phyloP scores from a whole-genome alignment of 2,329 filamentous ascomycete genomes.

The Cryphonectria carpinicola region DNA sequence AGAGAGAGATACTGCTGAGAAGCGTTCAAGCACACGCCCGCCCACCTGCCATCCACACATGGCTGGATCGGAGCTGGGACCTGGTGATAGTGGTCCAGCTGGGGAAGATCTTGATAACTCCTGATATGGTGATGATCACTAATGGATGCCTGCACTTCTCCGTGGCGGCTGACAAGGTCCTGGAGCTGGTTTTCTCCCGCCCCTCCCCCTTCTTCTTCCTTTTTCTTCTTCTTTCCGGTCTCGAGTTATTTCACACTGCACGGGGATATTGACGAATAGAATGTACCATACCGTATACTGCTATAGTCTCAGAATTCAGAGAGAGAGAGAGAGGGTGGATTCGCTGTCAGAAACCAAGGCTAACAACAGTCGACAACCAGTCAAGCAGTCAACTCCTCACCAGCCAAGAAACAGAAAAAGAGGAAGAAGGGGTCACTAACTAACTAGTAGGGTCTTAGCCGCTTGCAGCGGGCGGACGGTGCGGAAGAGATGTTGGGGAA shows the following conservation, averaged over 20 bases:
- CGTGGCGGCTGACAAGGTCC: not conserved
- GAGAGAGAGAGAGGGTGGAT: not conserved
- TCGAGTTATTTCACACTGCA: no score
- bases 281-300: no score
- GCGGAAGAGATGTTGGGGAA: constrained; percentile 51
- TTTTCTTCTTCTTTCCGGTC: no score
- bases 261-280: no score
- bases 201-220: no score
- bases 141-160: not conserved
- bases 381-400: no score
- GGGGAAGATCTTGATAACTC: not conserved
- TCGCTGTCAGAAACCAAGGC: not conserved
- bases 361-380: not conserved
- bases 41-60: not conserved
- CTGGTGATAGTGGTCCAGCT: not conserved
- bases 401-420: not conserved
- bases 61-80: not conserved
- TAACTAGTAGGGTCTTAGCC: not conserved
- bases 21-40: not conserved
- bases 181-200: not conserved
- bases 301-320: not conserved
- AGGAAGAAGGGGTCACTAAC: not conserved
- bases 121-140: not conserved
- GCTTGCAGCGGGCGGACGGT: not conserved
- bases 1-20: not conserved